Percentiles rank a stretch among this genome's conserved stretches.
Evolutionary conservation across 2,329 filamentous ascomycete genomes (phyloP).

Genomic region (Hirsutella rhossiliensis): DNA sequence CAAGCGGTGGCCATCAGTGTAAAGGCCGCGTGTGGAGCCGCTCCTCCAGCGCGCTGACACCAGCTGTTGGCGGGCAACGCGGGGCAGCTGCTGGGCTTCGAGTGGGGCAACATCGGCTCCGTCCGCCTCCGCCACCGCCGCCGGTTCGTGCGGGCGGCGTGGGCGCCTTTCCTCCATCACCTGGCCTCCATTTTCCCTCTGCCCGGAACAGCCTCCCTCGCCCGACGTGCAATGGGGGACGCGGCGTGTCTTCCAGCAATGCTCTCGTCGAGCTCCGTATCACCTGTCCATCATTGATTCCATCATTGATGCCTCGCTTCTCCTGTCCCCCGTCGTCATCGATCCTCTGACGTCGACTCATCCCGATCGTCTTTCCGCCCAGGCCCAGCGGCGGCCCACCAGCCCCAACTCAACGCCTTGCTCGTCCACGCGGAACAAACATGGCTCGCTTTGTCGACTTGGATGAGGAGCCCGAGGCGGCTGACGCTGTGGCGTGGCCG

Average conservation of each 20-base stretch:
- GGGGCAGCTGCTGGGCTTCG: no score
- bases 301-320: not conserved
- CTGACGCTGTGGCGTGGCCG: not conserved
- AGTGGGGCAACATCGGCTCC: no score
- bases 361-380: no score
- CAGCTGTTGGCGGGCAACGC: no score
- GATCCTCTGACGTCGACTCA: not conserved
- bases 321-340: not conserved
- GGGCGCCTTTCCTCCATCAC: not conserved
- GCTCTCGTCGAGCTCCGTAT: not conserved
- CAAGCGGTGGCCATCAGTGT: no score
- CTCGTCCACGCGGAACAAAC: no score
- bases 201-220: not conserved
- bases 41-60: no score
- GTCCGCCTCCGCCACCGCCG: no score
- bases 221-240: not conserved
- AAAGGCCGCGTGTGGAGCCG: no score
- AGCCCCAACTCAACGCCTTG: no score
- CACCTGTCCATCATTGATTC: not conserved
- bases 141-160: no score
- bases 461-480: slow-evolving; percentile 5
- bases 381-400: no score
- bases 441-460: slow-evolving; percentile 14
- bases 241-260: not conserved
- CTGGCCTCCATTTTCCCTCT: not conserved